These are phyloP conservation scores for Fusarium keratoplasticum DNA, from an alignment of 2,329 filamentous ascomycete genomes.

Conservation along the genomic window DNA sequence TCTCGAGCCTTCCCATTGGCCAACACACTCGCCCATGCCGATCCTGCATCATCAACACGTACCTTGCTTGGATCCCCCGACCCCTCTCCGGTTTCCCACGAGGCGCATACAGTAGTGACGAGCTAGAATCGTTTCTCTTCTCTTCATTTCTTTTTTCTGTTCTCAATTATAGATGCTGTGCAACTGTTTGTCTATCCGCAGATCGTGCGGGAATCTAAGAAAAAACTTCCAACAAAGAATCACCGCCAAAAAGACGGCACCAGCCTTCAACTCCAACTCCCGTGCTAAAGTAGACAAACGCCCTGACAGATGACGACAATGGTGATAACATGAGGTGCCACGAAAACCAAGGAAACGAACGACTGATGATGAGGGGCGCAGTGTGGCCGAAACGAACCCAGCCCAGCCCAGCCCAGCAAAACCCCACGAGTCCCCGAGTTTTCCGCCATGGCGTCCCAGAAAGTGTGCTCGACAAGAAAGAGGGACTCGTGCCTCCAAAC, in stretches of 20 bases:
- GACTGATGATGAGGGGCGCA: constrained; percentile 19
- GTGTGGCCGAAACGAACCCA: constrained; percentile 19
- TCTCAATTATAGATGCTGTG: constrained; percentile 36
- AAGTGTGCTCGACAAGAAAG: constrained; percentile 24
- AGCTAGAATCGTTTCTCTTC: neutral
- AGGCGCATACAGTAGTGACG: neutral
- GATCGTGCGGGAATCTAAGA: constrained; percentile 24
- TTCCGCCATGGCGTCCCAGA: constrained; percentile 32
- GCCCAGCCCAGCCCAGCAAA: constrained; percentile 1
- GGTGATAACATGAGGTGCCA: constrained; percentile 24
- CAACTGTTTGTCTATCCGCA: constrained; percentile 21
- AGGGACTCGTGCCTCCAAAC: constrained; percentile 12
- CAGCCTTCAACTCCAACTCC: constrained; percentile 39
- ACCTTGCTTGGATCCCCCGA: neutral
- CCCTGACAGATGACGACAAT: constrained; percentile 34
- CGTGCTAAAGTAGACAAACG: constrained; percentile 43
- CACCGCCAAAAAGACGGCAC: constrained; percentile 9
- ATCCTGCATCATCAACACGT: constrained; percentile 19
- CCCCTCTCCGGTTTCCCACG: neutral
- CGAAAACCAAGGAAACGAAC: constrained; percentile 31
- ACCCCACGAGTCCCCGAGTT: constrained; percentile 15
- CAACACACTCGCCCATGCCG: neutral
- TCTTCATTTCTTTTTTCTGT: neutral
- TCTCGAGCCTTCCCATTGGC: constrained; percentile 9
- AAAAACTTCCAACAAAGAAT: constrained; percentile 15